Conservation (phyloP, 345 rosid genomes). For the Eucalyptus globulus region DNA sequence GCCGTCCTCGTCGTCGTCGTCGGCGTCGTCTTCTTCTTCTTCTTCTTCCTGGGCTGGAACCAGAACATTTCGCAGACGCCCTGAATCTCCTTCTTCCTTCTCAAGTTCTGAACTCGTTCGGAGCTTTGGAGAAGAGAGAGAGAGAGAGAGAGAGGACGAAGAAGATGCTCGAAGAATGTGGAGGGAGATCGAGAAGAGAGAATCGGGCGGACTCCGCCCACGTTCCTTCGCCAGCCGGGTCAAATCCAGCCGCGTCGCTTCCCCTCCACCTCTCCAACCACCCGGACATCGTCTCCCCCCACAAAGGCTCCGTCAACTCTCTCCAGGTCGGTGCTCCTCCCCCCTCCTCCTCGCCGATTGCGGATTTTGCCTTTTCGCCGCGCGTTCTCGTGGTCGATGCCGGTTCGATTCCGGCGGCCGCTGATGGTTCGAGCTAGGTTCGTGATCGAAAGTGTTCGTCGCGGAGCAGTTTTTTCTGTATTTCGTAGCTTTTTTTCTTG, state of each 20-base stretch:
- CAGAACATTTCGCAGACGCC: neutral
- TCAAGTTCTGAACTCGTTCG: neutral
- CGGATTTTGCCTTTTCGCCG: neutral
- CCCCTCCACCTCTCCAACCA: slow-evolving; percentile 62
- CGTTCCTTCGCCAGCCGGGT: slow-evolving; percentile 45
- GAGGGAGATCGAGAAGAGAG: slow-evolving; percentile 75
- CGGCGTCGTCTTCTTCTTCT: neutral
- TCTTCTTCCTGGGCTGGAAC: neutral
- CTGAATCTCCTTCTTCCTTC: neutral
- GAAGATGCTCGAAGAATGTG: slow-evolving; percentile 55
- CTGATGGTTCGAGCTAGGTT: neutral
- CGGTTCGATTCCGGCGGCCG: neutral
- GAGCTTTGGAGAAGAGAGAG: neutral
- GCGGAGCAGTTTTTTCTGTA: neutral
- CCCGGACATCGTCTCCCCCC: slow-evolving; percentile 80
- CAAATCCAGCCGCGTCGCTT: slow-evolving; percentile 41
- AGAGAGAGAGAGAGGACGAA: neutral
- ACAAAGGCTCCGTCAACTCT: slow-evolving; percentile 80
- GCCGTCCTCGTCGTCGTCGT: fast-evolving
- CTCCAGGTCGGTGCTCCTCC: slow-evolving; percentile 41
- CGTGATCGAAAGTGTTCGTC: neutral
- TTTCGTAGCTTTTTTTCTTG: neutral
- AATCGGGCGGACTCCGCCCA: slow-evolving; percentile 63
- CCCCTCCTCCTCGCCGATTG: neutral
- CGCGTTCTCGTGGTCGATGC: neutral